phyloP scores from a whole-genome alignment of 2,329 filamentous ascomycete species.

The Beauveria australis region DNA sequence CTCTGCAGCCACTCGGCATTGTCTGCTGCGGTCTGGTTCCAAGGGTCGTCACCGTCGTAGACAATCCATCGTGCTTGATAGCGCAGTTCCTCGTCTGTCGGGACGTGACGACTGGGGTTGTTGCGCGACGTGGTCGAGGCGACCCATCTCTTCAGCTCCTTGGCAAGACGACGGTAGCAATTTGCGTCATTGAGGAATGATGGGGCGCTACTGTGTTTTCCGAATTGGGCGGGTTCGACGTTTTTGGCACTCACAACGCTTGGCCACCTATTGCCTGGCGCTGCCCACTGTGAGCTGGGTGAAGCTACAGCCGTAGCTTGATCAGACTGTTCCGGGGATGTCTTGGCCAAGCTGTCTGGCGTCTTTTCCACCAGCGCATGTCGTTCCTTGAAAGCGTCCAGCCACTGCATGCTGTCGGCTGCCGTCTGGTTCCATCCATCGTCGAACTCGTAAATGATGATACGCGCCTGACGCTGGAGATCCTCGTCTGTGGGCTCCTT shows the following conservation, averaged over 20 bases:
- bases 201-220: constrained; percentile 16
- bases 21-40: constrained; percentile 57
- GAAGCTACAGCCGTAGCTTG: neutral
- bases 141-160: constrained; percentile 46
- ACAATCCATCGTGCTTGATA: constrained; percentile 56
- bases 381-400: constrained; percentile 43
- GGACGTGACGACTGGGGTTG: constrained; percentile 52
- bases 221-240: neutral
- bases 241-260: neutral
- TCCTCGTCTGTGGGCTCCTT: constrained; percentile 44
- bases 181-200: constrained; percentile 53
- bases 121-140: constrained; percentile 47
- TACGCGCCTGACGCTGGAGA: constrained; percentile 47
- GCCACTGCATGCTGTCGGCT: constrained; percentile 47
- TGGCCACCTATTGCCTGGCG: neutral
- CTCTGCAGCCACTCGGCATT: constrained; percentile 55
- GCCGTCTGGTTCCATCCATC: constrained; percentile 58
- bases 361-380: constrained; percentile 23
- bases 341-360: constrained; percentile 1
- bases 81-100: constrained; percentile 53
- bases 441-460: constrained; percentile 55
- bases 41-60: constrained; percentile 56
- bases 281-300: constrained; percentile 1
- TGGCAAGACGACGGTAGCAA: constrained; percentile 48
- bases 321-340: constrained; percentile 3